Evolutionary conservation across 495 filamentous ascomycete species (phyloP).

Genomic region (Penicillium longicatenatum): DNA sequence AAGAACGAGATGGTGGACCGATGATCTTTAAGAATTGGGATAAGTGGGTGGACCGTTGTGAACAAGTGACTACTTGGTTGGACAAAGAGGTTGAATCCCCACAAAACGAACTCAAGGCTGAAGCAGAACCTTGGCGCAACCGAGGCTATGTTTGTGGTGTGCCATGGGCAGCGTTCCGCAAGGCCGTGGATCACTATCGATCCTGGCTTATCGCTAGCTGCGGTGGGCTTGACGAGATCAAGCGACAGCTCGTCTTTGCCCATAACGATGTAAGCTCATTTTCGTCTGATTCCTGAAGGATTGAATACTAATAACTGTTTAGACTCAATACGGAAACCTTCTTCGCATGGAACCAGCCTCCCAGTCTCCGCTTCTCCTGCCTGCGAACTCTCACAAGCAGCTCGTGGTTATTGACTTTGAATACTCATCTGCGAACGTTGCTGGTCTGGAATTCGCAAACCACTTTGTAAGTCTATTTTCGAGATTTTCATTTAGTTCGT

Average conservation of each 20-base stretch:
- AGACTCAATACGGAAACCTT: constrained; percentile 99
- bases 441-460: constrained; percentile 93
- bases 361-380: constrained; percentile 84
- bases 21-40: constrained; percentile 93
- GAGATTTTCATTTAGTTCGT: not conserved
- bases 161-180: constrained; percentile 77
- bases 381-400: constrained; percentile 90
- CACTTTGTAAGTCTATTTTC: constrained; percentile 69
- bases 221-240: constrained; percentile 64
- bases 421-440: constrained; percentile 88
- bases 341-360: constrained; percentile 82
- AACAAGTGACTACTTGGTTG: constrained; percentile 73
- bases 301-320: constrained; percentile 17
- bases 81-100: constrained; percentile 64
- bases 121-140: constrained; percentile 59
- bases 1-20: constrained; percentile 76
- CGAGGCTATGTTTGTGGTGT: constrained; percentile 82
- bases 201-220: constrained; percentile 71
- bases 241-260: constrained; percentile 81
- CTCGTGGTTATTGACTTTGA: constrained; percentile 98
- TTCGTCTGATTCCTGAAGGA: not conserved
- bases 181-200: constrained; percentile 76
- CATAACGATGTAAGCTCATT: constrained; percentile 84
- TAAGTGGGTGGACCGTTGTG: constrained; percentile 83
- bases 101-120: constrained; percentile 35